Evolutionary conservation across 495 filamentous ascomycete species (phyloP).

Genomic region (Neurospora sp.): DNA sequence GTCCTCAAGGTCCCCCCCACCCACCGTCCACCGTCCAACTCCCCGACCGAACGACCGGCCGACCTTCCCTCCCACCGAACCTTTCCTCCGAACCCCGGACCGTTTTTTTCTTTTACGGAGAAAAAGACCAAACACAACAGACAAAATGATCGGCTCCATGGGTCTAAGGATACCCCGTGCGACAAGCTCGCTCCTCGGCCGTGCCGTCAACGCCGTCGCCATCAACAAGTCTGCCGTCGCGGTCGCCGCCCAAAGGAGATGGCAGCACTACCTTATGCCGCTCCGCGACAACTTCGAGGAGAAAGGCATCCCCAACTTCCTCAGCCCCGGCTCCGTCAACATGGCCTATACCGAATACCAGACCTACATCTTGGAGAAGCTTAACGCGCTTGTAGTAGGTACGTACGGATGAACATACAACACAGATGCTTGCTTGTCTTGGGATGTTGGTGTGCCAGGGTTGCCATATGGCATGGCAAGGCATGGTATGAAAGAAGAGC

Average conservation of each 20-base stretch:
- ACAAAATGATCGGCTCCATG: not conserved
- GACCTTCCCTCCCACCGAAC: not conserved
- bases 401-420: constrained; percentile 15
- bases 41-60: not conserved
- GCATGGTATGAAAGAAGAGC: not conserved
- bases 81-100: not conserved
- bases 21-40: not conserved
- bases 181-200: not conserved
- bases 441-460: not conserved
- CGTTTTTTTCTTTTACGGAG: not conserved
- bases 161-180: not conserved
- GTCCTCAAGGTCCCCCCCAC: not conserved
- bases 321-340: constrained; percentile 55
- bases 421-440: not conserved
- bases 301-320: constrained; percentile 56
- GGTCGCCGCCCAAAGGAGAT: not conserved
- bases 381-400: constrained; percentile 69
- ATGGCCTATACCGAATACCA: constrained; percentile 82
- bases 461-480: not conserved
- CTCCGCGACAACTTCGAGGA: constrained; percentile 6
- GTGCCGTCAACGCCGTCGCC: not conserved
- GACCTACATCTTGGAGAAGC: constrained; percentile 53
- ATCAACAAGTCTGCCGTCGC: not conserved
- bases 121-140: not conserved
- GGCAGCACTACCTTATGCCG: not conserved